Conservation (phyloP, 1,284 basidiomycete genomes). For the Melanopsichium pennsylvanicum region DNA sequence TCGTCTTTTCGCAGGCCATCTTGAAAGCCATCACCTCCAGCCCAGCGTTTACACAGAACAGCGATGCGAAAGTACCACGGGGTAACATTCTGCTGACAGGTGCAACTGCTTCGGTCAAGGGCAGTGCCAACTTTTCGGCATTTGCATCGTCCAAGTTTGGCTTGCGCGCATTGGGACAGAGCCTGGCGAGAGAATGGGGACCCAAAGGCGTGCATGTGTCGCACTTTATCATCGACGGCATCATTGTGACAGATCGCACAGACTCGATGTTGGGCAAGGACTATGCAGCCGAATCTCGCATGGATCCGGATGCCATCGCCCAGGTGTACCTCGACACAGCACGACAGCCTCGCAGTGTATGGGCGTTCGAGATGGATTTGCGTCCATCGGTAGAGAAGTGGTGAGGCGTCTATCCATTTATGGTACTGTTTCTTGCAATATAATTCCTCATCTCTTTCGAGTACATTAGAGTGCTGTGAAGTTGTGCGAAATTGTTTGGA, state of each 20-base stretch:
- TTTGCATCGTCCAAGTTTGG: slow-evolving; percentile 48
- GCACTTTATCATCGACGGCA: slow-evolving; percentile 49
- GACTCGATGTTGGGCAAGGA: slow-evolving; percentile 21
- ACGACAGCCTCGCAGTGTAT: slow-evolving; percentile 38
- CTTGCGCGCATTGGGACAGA: slow-evolving; percentile 40
- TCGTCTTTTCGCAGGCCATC: slow-evolving; percentile 36
- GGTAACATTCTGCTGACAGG: slow-evolving; percentile 42
- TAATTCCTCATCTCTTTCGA: no score
- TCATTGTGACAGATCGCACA: slow-evolving; percentile 39
- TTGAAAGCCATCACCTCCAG: slow-evolving; percentile 35
- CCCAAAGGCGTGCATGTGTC: slow-evolving; percentile 46
- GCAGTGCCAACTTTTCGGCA: slow-evolving; percentile 37
- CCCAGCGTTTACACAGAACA: slow-evolving; percentile 5
- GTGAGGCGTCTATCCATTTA: no score
- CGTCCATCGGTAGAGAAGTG: slow-evolving; percentile 41
- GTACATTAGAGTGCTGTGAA: no score
- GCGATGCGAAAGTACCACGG: slow-evolving; percentile 4
- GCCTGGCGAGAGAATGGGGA: slow-evolving; percentile 41
- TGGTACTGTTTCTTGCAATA: no score
- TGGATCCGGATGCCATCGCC: slow-evolving; percentile 47
- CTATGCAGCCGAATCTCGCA: slow-evolving; percentile 30
- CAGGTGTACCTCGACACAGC: slow-evolving; percentile 47
- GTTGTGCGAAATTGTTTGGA: no score
- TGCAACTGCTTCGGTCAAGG: slow-evolving; percentile 47
- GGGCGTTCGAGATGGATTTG: slow-evolving; percentile 42